phyloP scores from a whole-genome alignment of 2,329 filamentous ascomycete genomes.

The Stylonectria norvegica region DNA sequence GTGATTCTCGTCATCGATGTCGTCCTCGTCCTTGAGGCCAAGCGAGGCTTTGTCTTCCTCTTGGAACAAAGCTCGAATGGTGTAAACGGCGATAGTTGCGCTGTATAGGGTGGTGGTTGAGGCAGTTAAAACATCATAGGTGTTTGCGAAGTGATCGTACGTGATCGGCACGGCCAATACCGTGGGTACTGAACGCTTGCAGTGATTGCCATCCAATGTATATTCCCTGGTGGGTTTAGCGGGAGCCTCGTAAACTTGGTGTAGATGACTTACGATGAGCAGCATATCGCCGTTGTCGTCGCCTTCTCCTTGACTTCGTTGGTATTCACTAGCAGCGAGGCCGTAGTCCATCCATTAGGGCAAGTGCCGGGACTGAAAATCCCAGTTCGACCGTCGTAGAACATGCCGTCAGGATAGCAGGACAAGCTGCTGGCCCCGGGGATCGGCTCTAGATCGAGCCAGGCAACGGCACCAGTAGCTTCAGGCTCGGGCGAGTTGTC shows the following conservation, averaged over 20 bases:
- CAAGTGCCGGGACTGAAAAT: slow-evolving; percentile 40
- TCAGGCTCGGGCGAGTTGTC: slow-evolving; percentile 23
- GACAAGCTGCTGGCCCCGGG: slow-evolving; percentile 36
- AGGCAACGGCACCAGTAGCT: slow-evolving; percentile 32
- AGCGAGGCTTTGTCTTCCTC: slow-evolving; percentile 34
- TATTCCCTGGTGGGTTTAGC: slow-evolving; percentile 32
- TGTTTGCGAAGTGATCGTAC: slow-evolving; percentile 34
- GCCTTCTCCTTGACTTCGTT: slow-evolving; percentile 26
- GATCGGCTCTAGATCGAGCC: slow-evolving; percentile 36
- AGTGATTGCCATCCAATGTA: slow-evolving; percentile 31
- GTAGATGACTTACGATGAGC: slow-evolving; percentile 37
- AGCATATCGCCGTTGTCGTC: slow-evolving; percentile 40
- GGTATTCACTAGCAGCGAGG: slow-evolving; percentile 29
- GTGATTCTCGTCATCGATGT: slow-evolving; percentile 22
- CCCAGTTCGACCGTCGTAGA: slow-evolving; percentile 34
- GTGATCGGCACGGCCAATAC: slow-evolving; percentile 36
- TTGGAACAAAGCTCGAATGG: slow-evolving; percentile 37
- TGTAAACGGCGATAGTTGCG: slow-evolving; percentile 37
- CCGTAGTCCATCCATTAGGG: slow-evolving; percentile 40
- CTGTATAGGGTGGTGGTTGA: slow-evolving; percentile 37
- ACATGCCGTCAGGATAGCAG: slow-evolving; percentile 42
- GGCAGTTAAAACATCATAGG: slow-evolving; percentile 33
- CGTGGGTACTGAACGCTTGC: slow-evolving; percentile 34
- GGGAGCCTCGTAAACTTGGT: not conserved
- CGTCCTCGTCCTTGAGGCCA: slow-evolving; percentile 33